Percentiles rank a stretch among this genome's conserved stretches.
Evolutionary conservation across 2,329 filamentous ascomycete species (phyloP).

Genomic region (Xylariaceae sp.): DNA sequence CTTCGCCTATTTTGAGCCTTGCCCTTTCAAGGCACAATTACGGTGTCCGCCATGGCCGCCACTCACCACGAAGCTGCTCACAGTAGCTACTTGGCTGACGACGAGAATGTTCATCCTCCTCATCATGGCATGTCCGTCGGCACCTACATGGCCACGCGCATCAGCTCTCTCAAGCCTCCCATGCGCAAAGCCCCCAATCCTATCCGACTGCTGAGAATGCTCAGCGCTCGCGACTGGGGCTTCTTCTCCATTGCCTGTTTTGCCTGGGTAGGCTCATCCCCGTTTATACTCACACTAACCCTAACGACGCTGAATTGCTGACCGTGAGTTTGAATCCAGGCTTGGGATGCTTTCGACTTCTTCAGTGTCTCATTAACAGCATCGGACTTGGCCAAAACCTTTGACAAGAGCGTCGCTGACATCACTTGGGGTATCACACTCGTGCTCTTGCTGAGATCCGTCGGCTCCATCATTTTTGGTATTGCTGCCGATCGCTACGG

Average conservation of each 20-base stretch:
- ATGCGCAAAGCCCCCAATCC: constrained; percentile 51
- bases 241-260: constrained; percentile 51
- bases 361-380: constrained; percentile 59
- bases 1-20: background rate
- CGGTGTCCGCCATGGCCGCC: constrained; percentile 6
- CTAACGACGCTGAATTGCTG: background rate
- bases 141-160: constrained; percentile 46
- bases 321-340: constrained; percentile 32
- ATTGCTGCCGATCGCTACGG: constrained; percentile 52
- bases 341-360: constrained; percentile 62
- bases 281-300: background rate
- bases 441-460: constrained; percentile 55
- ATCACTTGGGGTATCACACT: constrained; percentile 62
- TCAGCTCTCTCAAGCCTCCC: constrained; percentile 52
- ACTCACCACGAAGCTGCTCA: background rate
- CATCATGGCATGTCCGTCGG: constrained; percentile 45
- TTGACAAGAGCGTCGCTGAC: constrained; percentile 49
- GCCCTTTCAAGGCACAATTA: background rate
- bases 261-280: constrained; percentile 44
- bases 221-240: constrained; percentile 47
- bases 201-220: constrained; percentile 42
- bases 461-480: constrained; percentile 51
- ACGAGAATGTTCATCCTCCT: constrained; percentile 33
- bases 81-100: constrained; percentile 9
- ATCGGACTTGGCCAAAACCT: constrained; percentile 46